These are phyloP conservation scores for Daldinia childiae DNA, from an alignment of 495 filamentous ascomycete genomes.

Conservation along the genomic window DNA sequence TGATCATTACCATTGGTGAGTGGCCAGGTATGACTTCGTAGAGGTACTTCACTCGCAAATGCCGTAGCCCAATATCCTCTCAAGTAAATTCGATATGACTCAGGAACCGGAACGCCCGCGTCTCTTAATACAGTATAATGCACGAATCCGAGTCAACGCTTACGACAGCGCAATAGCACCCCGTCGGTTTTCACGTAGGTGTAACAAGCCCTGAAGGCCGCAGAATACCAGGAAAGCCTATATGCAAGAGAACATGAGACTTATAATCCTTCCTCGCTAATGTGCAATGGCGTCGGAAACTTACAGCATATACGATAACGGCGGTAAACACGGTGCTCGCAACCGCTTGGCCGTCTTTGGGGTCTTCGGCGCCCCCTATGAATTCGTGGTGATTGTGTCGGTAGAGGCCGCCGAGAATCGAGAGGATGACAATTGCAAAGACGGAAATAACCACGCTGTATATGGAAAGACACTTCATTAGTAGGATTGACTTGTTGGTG, in stretches of 20 bases:
- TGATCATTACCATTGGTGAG: background rate
- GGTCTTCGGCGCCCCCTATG: constrained; percentile 78
- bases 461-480: constrained; percentile 15
- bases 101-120: constrained; percentile 30
- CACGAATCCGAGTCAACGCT: constrained; percentile 1
- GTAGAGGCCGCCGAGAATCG: constrained; percentile 81
- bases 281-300: constrained; percentile 41
- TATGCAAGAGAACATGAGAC: constrained; percentile 23
- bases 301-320: constrained; percentile 84
- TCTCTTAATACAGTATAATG: constrained; percentile 33
- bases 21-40: background rate
- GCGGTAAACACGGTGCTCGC: constrained; percentile 85
- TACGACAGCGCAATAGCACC: constrained; percentile 79
- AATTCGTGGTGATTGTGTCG: constrained; percentile 79
- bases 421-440: constrained; percentile 89
- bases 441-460: constrained; percentile 83
- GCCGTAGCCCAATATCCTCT: constrained; percentile 17
- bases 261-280: background rate
- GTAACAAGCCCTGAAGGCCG: constrained; percentile 82
- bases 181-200: constrained; percentile 76
- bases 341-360: constrained; percentile 76
- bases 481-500: background rate
- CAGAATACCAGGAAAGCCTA: constrained; percentile 92
- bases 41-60: constrained; percentile 8
- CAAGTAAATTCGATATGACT: constrained; percentile 11